phyloP scores from a whole-genome alignment of 306 rosid genomes.

The Biancaea sappan region DNA sequence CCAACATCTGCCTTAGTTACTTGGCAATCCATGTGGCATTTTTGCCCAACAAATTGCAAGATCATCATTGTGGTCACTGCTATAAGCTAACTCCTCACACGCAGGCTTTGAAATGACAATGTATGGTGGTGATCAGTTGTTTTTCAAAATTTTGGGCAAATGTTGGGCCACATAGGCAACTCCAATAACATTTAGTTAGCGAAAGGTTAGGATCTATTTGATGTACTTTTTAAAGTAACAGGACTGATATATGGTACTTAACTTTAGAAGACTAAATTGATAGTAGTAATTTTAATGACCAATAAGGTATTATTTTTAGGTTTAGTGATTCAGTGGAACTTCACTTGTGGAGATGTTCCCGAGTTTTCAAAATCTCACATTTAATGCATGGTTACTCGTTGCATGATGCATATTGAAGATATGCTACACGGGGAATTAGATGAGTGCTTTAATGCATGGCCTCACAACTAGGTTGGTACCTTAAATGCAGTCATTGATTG shows the following conservation, averaged over 20 bases:
- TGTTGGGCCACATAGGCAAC: neutral
- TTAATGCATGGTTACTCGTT: neutral
- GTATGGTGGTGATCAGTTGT: too few species aligned
- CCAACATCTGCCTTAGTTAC: too few species aligned
- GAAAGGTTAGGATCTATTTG: neutral
- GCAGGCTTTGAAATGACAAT: too few species aligned
- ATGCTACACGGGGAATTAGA: neutral
- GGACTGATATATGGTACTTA: neutral
- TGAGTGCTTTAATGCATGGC: neutral
- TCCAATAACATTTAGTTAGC: neutral
- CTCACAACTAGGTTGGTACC: neutral
- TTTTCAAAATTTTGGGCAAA: too few species aligned
- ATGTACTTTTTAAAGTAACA: neutral
- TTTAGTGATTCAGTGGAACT: neutral
- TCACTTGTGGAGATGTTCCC: neutral
- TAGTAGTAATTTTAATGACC: neutral
- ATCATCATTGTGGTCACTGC: too few species aligned
- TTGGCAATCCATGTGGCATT: too few species aligned
- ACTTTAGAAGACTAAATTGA: too few species aligned
- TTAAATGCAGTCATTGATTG: neutral
- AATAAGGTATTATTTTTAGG: neutral
- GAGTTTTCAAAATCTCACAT: neutral
- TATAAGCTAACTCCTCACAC: too few species aligned
- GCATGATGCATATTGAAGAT: neutral
- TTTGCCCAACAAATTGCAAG: too few species aligned